Conservation (phyloP, 495 filamentous ascomycete species). For the Penicillium flavigenum region DNA sequence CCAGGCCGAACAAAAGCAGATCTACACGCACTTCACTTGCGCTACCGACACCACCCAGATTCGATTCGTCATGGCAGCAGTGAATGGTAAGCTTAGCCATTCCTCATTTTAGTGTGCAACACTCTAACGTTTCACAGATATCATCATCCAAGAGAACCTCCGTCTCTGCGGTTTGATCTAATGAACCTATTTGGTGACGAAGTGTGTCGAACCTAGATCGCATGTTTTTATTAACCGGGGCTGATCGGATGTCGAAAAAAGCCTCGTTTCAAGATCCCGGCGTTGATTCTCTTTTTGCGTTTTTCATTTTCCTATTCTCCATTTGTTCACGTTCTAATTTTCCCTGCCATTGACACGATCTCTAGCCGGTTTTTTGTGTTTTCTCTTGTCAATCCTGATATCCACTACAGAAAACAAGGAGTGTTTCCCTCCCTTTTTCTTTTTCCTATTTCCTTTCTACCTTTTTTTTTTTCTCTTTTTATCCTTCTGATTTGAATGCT, state of each 20-base stretch:
- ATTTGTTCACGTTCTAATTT: conserved; percentile 28
- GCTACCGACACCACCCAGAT: conserved; percentile 98
- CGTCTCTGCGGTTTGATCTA: conserved; percentile 97
- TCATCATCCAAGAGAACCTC: conserved; percentile 99
- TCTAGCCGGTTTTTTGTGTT: conserved; percentile 45
- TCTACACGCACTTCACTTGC: conserved; percentile 99
- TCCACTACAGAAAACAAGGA: conserved; percentile 43
- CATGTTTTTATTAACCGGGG: conserved; percentile 35
- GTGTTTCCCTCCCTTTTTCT: conserved; percentile 15
- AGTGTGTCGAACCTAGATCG: conserved; percentile 40
- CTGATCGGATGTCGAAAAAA: conserved; percentile 34
- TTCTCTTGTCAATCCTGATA: conserved; percentile 30
- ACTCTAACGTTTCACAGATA: conserved; percentile 59
- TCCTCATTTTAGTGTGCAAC: background rate
- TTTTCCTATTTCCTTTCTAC: conserved; percentile 19
- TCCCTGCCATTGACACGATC: conserved; percentile 39
- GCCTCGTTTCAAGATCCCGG: conserved; percentile 39
- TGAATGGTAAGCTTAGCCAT: conserved; percentile 73
- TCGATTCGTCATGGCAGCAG: conserved; percentile 98
- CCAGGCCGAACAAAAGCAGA: conserved; percentile 98
- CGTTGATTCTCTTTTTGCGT: conserved; percentile 42
- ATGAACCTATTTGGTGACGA: conserved; percentile 40
- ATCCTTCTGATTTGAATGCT: conserved; percentile 37
- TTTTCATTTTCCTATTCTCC: conserved; percentile 20
- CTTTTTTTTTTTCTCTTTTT: conserved; percentile 15